A percentile compares a stretch with the other conserved stretches of the same genome.
phyloP scores from a whole-genome alignment of 1,284 basidiomycete species.

The Trichosporon sp. region DNA sequence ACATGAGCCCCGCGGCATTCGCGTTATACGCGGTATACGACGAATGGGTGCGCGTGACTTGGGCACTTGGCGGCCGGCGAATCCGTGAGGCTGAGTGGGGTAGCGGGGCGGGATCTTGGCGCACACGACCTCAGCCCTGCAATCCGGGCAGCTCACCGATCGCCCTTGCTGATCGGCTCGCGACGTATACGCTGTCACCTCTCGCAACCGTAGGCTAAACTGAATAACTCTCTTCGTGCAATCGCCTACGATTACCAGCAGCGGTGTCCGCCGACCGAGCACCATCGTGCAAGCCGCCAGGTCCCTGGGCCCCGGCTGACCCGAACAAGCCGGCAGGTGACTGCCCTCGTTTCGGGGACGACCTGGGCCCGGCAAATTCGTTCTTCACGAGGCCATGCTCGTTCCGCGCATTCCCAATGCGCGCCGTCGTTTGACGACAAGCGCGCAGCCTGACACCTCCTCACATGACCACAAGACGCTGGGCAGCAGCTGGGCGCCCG shows the following conservation, averaged over 20 bases:
- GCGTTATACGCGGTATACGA: neutral
- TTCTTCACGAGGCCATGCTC: neutral
- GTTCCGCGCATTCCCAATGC: neutral
- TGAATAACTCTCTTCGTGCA: neutral
- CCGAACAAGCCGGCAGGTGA: neutral
- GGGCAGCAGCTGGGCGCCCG: neutral
- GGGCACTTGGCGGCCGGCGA: neutral
- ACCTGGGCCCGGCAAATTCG: neutral
- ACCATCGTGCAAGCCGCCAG: neutral
- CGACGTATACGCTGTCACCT: neutral
- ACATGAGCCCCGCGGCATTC: neutral
- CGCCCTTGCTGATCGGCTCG: neutral
- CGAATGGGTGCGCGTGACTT: neutral
- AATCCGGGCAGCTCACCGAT: neutral
- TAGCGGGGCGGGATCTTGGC: neutral
- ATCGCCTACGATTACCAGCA: neutral
- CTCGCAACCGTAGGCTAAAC: neutral
- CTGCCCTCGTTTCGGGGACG: neutral
- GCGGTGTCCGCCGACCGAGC: no score
- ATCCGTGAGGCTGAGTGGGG: neutral
- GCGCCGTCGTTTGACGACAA: neutral
- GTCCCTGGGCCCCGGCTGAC: no score
- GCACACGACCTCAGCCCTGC: neutral
- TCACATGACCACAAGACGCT: neutral
- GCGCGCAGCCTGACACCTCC: neutral